Percentiles rank a stretch among this genome's conserved stretches.
Conservation (phyloP, 2,329 filamentous ascomycete species). For the Diplodia scrobiculata region DNA sequence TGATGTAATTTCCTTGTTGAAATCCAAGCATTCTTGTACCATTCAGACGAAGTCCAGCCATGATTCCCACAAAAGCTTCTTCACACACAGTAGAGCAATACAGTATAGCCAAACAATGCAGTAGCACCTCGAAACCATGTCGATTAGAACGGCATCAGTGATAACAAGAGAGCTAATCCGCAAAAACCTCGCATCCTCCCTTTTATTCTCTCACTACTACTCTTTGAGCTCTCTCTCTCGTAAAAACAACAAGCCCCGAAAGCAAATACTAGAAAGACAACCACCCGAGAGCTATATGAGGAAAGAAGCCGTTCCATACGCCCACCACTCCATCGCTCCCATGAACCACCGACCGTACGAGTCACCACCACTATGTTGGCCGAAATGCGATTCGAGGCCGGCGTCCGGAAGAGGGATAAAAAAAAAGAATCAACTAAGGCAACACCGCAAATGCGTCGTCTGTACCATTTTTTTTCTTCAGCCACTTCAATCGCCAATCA, state of each 20-base stretch:
- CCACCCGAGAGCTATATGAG: not conserved
- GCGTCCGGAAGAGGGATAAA: too few species aligned
- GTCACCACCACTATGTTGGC: not conserved
- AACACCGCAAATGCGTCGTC: not conserved
- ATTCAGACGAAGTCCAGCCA: too few species aligned
- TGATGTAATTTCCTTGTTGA: too few species aligned
- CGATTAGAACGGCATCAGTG: not conserved
- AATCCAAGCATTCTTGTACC: too few species aligned
- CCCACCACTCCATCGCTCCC: conserved; percentile 11
- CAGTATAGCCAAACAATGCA: too few species aligned
- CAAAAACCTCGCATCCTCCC: not conserved
- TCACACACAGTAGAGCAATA: too few species aligned
- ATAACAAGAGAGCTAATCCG: not conserved
- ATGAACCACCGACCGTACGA: not conserved
- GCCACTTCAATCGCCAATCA: conserved; percentile 45
- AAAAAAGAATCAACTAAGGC: not conserved
- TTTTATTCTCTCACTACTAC: not conserved
- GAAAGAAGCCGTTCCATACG: not conserved
- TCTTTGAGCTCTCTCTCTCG: not conserved
- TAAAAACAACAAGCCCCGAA: not conserved
- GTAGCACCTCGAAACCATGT: not conserved
- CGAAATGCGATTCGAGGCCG: not conserved
- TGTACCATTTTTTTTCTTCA: not conserved
- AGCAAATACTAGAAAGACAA: not conserved
- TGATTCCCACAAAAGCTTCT: too few species aligned